Base-by-base conservation (phyloP, 805 yeast species). In the Candida dajiaensis region DNA sequence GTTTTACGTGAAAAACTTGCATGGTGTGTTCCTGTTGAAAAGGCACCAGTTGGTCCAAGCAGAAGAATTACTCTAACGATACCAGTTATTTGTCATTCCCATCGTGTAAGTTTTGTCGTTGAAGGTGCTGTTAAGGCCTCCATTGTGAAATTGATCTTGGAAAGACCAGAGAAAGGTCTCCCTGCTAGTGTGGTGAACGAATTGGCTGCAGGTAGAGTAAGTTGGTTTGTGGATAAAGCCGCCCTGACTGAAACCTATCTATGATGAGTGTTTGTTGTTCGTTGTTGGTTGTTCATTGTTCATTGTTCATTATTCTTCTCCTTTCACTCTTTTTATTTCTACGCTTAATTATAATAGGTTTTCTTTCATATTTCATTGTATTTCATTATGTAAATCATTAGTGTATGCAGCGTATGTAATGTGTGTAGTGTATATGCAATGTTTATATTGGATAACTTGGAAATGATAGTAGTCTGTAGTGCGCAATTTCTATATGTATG, bases 71-170 rank as follows among this genome's bases (percentile, higher is more conserved):
- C 97, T 2, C 74, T 92, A 48, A 87, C 96, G 0, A 83, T 92
- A 29, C 99, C 98, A 1, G 98, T 92, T 31, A 87, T 92, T 51
- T 85, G 96, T 61, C 97, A 92, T 66, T 84, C 97, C 2, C 90
- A 83, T 59, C 74, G 95, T 58, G 95, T 92, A 20, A 83, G 96
- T 0, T 92, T 92, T 64, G 97, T 92, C 36, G 97, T 94, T 6
- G 97, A 92, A 70, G 99, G 99, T 55, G 80, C 90, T 40, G 88
- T 95, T 21, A 92, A 92, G 68, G 97, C 97, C 3, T 96, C 96
- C 4, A 83, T 92, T 44, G 78, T 92, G 62, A 83, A 88, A 62
- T 86, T 84, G 12, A 90, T 92, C 47, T 85, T 92, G 89, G 98
- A 92, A 69, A 79, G 97, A 62, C 97, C 97, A 3, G 98, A 94